Percentiles rank a stretch among this genome's conserved stretches.
These are phyloP conservation scores for Ochetophila trinervis DNA, from an alignment of 306 rosid species.

Conservation along the genomic window DNA sequence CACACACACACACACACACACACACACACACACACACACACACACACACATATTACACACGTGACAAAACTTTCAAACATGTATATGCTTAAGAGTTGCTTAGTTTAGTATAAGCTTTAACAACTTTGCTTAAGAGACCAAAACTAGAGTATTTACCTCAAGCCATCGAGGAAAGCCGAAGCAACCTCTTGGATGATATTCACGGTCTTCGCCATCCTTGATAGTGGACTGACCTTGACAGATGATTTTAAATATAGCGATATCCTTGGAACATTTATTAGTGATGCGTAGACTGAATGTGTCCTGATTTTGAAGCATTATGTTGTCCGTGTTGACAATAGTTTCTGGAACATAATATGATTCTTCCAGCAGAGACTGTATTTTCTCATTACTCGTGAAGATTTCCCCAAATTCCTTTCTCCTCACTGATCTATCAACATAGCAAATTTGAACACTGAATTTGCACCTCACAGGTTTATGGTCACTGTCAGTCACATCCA, in stretches of 20 bases:
- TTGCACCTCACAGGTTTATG: constrained; percentile 98
- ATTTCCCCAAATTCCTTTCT: constrained; percentile 79
- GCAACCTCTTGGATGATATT: constrained; percentile 65
- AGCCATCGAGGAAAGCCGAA: constrained; percentile 96
- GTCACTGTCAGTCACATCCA: constrained; percentile 98
- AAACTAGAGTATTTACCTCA: constrained; percentile 54
- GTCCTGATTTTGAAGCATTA: constrained; percentile 79
- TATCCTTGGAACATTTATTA: constrained; percentile 60
- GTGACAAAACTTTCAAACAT: no score
- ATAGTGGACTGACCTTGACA: constrained; percentile 64
- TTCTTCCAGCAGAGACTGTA: constrained; percentile 61
- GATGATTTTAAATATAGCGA: constrained; percentile 56
- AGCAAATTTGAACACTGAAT: constrained; percentile 64
- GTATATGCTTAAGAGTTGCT: no score
- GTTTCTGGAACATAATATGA: constrained; percentile 64
- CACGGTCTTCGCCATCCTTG: constrained; percentile 56
- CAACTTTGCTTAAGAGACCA: neutral
- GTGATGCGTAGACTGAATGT: constrained; percentile 49
- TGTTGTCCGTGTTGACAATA: constrained; percentile 48
- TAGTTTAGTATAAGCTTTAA: neutral
- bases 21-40: neutral
- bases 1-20: neutral
- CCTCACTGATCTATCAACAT: constrained; percentile 84
- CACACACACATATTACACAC: no score
- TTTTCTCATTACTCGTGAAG: constrained; percentile 57